Conservation (phyloP, 108 stramenopile genomes). For the Fragilariopsis cylindrus region DNA sequence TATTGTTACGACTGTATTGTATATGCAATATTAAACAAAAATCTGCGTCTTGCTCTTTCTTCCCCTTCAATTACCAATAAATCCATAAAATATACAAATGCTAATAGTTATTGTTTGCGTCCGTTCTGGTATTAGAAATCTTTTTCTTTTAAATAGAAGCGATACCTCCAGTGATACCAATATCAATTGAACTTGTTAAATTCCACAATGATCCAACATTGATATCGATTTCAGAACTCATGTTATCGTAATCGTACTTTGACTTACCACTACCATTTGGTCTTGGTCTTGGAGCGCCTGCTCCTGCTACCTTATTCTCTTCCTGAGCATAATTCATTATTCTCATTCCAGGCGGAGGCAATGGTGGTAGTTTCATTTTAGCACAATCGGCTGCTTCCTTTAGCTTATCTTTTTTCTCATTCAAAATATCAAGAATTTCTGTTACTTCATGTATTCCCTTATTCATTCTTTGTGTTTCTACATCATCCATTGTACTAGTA, state of each 20-base stretch:
- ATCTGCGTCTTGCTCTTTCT: too few species aligned
- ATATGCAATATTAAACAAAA: too few species aligned
- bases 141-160: neutral
- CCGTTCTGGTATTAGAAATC: too few species aligned
- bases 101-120: too few species aligned
- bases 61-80: too few species aligned
- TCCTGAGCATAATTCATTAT: neutral
- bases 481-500: slow-evolving; percentile 32
- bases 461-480: slow-evolving; percentile 36
- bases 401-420: slow-evolving; percentile 20
- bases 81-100: too few species aligned
- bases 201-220: slow-evolving; percentile 13
- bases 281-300: too few species aligned
- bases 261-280: too few species aligned
- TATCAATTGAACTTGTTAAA: slow-evolving; percentile 33
- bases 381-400: slow-evolving; percentile 22
- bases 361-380: slow-evolving; percentile 30
- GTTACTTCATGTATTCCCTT: slow-evolving; percentile 32
- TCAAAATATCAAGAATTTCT: slow-evolving; percentile 31
- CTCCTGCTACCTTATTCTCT: neutral
- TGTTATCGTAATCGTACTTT: neutral
- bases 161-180: slow-evolving; percentile 13
- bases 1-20: too few species aligned
- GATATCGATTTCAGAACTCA: neutral
- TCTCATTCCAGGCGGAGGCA: slow-evolving; percentile 12